Evolutionary conservation across 2,329 filamentous ascomycete genomes (phyloP).

Genomic region (Blastomyces parvus): DNA sequence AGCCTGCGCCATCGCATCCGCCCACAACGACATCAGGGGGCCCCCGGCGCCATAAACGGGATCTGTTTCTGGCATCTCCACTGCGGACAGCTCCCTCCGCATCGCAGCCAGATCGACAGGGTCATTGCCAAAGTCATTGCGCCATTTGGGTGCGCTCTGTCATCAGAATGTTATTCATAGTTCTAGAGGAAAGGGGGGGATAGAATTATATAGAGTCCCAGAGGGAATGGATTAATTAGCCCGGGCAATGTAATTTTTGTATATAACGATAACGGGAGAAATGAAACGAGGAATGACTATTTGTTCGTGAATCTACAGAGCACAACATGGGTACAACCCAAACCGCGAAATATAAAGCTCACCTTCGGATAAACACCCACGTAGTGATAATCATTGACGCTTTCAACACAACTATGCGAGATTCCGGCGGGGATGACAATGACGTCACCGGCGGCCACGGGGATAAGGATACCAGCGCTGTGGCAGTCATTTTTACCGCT

Average conservation of each 20-base stretch:
- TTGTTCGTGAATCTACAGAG: no score
- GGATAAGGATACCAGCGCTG: slow-evolving; percentile 16
- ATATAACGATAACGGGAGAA: no score
- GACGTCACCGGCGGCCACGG: slow-evolving; percentile 25
- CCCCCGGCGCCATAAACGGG: slow-evolving; percentile 19
- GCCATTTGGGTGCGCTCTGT: slow-evolving; percentile 19
- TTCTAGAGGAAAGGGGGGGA: background rate
- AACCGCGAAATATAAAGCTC: background rate
- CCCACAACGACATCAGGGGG: slow-evolving; percentile 18
- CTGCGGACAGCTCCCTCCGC: slow-evolving; percentile 14
- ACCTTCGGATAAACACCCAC: slow-evolving; percentile 31
- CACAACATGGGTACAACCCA: no score
- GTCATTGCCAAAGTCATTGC: slow-evolving; percentile 19
- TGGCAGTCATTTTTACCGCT: slow-evolving; percentile 20
- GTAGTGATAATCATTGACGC: slow-evolving; percentile 25
- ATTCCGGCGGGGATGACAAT: slow-evolving; percentile 30
- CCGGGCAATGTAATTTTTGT: no score
- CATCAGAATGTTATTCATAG: background rate
- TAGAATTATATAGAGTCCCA: no score
- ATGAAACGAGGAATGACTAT: no score
- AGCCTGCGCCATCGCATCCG: background rate
- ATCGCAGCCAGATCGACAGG: slow-evolving; percentile 14
- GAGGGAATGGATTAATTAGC: no score
- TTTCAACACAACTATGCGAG: slow-evolving; percentile 26
- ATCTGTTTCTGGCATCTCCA: slow-evolving; percentile 18